Base-by-base conservation (phyloP, 768 basidiomycete genomes). In the Auriscalpium orientale region DNA sequence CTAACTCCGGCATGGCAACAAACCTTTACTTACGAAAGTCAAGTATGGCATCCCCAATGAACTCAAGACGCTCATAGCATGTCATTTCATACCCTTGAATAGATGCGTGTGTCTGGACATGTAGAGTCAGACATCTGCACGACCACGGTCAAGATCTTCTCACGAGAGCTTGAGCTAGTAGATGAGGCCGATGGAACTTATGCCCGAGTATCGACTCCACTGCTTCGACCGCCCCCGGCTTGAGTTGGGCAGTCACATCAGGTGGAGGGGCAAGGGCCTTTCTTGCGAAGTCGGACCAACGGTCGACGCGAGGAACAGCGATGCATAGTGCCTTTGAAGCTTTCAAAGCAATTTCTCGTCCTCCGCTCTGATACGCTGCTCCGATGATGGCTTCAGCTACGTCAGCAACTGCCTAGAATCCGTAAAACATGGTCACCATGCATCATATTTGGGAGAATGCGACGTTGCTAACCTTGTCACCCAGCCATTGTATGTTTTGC, bases 381-480 rank as follows among this genome's bases (percentile, higher is more conserved):
- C 86, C 91, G 28, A 92, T 82, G 57, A 93, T 82, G 4, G 91
- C 89, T 69, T 94, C 91, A 9, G 82, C 80, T 45, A 91, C 87
- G 69, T 94, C 91, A 49, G 91, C 91, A 33, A 91, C 75, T 20
- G 83, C 81, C 91, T 92, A 54, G 33, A 35, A 22, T 5, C 16
- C 55, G 62, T 16, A 52, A 57, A 44, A 44, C 18, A 15, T 18
- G 18, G 43, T 18, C 53, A 43, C n/a, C 46, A 46, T 18, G 15
- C 43, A 34, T 21, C 38, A 43, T 22, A 51, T 45, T 50, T 47
- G 53, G 45, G 49, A 56, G 49, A 35, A 43, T 51, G 37, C 15
- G 37, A 28, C n/a, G 44, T 7, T 28, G 38, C 40, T 59, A 59
- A 87, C 90, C 82, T 92, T 92, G 71, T 91, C 88, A 46, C 87